These are phyloP conservation scores for Cyberlindnera nakhonratchasimensis DNA, from an alignment of 805 yeast species.

Conservation along the genomic window DNA sequence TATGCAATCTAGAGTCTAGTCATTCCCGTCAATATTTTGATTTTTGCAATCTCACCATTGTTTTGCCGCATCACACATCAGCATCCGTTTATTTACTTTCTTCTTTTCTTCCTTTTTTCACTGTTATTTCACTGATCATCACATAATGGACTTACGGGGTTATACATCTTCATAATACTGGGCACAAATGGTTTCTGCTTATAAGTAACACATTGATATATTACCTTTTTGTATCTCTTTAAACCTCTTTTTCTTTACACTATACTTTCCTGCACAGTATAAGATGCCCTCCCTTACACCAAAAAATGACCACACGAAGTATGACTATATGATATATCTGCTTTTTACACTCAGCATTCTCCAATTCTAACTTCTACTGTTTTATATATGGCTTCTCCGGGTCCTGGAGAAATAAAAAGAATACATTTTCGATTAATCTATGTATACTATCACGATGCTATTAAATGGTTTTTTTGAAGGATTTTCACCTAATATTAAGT, in stretches of 20 bases:
- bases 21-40: not conserved
- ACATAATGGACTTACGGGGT: too few relatives aligned
- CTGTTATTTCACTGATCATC: too few relatives aligned
- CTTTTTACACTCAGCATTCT: conserved; percentile 1
- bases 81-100: not conserved
- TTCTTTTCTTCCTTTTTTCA: not conserved
- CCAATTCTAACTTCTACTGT: not conserved
- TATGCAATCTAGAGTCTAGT: conserved; percentile 2
- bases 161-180: not conserved
- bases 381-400: conserved; percentile 2
- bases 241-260: not conserved
- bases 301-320: conserved; percentile 7
- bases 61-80: not conserved
- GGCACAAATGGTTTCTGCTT: not conserved
- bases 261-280: conserved; percentile 1
- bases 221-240: not conserved
- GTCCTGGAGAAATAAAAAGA: too few relatives aligned
- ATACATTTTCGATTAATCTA: too few relatives aligned
- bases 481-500: too few relatives aligned
- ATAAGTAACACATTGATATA: not conserved
- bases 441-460: too few relatives aligned
- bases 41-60: not conserved
- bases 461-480: too few relatives aligned
- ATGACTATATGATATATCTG: conserved; percentile 14
- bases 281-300: too few relatives aligned